Evolutionary conservation across 495 filamentous ascomycete species (phyloP).

Genomic region (Lasiosphaeria ovina): DNA sequence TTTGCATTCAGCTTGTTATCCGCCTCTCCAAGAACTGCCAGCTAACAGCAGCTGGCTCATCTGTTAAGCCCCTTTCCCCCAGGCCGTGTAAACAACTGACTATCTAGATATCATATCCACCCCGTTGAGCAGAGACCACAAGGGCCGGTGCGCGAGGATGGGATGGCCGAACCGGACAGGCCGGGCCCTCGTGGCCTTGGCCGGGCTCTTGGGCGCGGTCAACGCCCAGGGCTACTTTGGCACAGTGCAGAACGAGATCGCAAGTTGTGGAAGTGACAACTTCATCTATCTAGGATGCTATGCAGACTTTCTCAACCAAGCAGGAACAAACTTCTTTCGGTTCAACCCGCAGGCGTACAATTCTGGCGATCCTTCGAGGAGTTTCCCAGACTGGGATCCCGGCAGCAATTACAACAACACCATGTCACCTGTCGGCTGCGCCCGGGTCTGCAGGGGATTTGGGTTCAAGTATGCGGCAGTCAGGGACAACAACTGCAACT

Average conservation of each 20-base stretch:
- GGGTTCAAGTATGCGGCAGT: conserved; percentile 30
- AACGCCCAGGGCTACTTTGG: conserved; percentile 27
- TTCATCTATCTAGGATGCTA: conserved; percentile 26
- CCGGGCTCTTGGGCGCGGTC: conserved; percentile 21
- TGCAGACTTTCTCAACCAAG: neutral
- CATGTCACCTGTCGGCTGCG: conserved; percentile 25
- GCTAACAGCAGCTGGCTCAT: neutral
- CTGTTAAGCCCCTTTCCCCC: neutral
- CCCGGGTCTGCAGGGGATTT: conserved; percentile 22
- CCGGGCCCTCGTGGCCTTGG: conserved; percentile 26
- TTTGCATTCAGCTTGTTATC: conserved; percentile 6
- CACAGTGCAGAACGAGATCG: conserved; percentile 5
- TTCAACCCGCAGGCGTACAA: conserved; percentile 18
- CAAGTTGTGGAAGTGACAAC: conserved; percentile 19
- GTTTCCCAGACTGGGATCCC: conserved; percentile 21
- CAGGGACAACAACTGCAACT: conserved; percentile 21
- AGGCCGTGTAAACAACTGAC: neutral
- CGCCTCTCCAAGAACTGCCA: neutral
- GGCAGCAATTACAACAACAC: conserved; percentile 26
- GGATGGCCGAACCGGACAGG: conserved; percentile 18
- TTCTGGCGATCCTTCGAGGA: conserved; percentile 13
- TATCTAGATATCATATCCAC: neutral
- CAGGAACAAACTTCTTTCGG: conserved; percentile 3
- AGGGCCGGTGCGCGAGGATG: conserved; percentile 21
- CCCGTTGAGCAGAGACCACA: neutral